These are phyloP conservation scores for Lactarius quietus DNA, from an alignment of 768 basidiomycete species.

Conservation along the genomic window DNA sequence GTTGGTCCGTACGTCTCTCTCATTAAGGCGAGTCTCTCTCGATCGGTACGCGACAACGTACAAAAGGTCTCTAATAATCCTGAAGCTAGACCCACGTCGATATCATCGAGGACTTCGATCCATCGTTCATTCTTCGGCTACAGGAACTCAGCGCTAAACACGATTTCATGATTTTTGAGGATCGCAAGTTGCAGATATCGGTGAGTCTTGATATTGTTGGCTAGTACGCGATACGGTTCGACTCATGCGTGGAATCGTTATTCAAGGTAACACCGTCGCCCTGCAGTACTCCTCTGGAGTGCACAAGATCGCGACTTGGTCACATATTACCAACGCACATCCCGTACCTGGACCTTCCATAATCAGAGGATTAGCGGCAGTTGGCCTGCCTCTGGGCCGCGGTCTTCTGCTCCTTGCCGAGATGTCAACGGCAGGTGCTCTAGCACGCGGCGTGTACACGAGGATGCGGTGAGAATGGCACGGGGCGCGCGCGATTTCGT, in stretches of 20 bases:
- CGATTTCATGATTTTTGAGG: slow-evolving; percentile 96
- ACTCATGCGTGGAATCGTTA: not conserved
- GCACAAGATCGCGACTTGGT: slow-evolving; percentile 92
- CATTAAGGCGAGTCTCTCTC: slow-evolving; percentile 67
- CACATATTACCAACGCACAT: slow-evolving; percentile 97
- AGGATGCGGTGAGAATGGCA: slow-evolving; percentile 85
- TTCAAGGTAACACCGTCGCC: slow-evolving; percentile 88
- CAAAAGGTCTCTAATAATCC: slow-evolving; percentile 26
- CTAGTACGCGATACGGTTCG: not conserved
- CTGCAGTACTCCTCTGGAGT: slow-evolving; percentile 92
- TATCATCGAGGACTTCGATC: slow-evolving; percentile 88
- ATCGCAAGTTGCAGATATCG: slow-evolving; percentile 99
- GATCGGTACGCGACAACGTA: slow-evolving; percentile 30
- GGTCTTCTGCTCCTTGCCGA: slow-evolving; percentile 91
- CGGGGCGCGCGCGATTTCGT: slow-evolving; percentile 80
- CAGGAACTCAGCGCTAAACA: slow-evolving; percentile 69
- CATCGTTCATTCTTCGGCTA: slow-evolving; percentile 62
- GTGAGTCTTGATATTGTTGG: slow-evolving; percentile 40
- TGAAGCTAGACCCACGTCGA: slow-evolving; percentile 85
- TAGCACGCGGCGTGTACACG: slow-evolving; percentile 85
- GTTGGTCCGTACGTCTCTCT: slow-evolving; percentile 91
- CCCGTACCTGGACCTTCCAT: slow-evolving; percentile 95
- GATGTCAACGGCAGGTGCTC: slow-evolving; percentile 89
- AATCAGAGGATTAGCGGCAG: slow-evolving; percentile 80
- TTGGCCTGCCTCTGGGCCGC: slow-evolving; percentile 80